A percentile compares a stretch with the other conserved stretches of the same genome.
Evolutionary conservation across 345 rosid species (phyloP).

Genomic region (Noccaea caerulescens): DNA sequence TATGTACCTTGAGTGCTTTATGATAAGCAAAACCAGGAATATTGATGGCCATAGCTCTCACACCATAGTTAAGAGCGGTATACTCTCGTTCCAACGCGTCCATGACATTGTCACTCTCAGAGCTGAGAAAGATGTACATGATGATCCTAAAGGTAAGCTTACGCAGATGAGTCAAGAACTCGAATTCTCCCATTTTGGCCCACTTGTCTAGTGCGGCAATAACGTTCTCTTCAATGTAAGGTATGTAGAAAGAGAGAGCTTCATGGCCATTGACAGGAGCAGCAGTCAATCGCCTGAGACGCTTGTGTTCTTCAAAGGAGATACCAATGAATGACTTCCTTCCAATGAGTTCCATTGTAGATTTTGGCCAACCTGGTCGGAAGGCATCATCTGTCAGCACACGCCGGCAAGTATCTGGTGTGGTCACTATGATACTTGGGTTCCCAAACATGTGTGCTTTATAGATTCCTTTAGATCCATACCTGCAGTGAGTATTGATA

Average conservation of each 20-base stretch:
- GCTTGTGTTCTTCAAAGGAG: conserved; percentile 59
- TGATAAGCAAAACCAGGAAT: conserved; percentile 65
- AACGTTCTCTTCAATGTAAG: conserved; percentile 56
- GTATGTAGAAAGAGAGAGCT: conserved; percentile 53
- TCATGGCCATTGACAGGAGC: conserved; percentile 61
- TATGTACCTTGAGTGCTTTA: conserved; percentile 54
- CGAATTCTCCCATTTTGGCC: conserved; percentile 62
- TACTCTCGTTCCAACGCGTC: conserved; percentile 74
- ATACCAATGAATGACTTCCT: conserved; percentile 70
- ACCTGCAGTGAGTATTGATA: conserved; percentile 48
- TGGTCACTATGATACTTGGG: conserved; percentile 80
- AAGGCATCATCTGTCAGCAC: conserved; percentile 68
- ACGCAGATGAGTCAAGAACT: conserved; percentile 73
- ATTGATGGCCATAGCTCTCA: conserved; percentile 58
- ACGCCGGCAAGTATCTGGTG: conserved; percentile 66
- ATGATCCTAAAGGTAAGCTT: conserved; percentile 82
- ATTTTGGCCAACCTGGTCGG: conserved; percentile 79
- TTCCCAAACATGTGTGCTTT: conserved; percentile 86
- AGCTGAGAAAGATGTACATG: conserved; percentile 78
- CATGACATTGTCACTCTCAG: conserved; percentile 60
- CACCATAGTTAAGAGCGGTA: conserved; percentile 66
- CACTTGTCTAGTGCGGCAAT: conserved; percentile 59
- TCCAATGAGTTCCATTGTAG: conserved; percentile 72
- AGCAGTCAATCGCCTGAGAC: conserved; percentile 57
- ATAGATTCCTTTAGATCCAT: conserved; percentile 68